A percentile compares a stretch with the other conserved stretches of the same genome.
Conservation (phyloP, 73 alveolate species). For the Stentor roeselii region DNA sequence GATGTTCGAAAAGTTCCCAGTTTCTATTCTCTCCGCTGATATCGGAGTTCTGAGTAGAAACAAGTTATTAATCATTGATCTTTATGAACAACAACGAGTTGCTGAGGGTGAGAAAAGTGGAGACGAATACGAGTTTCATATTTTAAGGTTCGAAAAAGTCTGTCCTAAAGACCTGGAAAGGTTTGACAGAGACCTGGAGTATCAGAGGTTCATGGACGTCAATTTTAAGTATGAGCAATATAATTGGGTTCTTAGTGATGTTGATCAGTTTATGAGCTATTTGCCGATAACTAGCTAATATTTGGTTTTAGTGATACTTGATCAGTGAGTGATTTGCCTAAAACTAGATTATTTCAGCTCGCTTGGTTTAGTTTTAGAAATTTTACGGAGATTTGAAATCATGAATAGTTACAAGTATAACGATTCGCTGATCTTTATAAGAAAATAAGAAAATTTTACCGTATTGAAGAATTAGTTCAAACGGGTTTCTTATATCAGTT, state of each 20-base stretch:
- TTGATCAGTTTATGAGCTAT: background rate
- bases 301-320: too few relatives aligned
- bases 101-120: constrained; percentile 22
- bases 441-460: too few relatives aligned
- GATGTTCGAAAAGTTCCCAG: constrained; percentile 7
- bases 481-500: too few relatives aligned
- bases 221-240: constrained; percentile 5
- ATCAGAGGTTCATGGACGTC: background rate
- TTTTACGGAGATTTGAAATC: too few relatives aligned
- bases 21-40: background rate
- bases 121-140: constrained; percentile 23
- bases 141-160: background rate
- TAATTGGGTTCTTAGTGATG: constrained; percentile 12
- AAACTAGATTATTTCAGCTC: too few relatives aligned
- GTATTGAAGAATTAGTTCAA: too few relatives aligned
- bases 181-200: background rate
- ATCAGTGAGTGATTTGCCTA: too few relatives aligned
- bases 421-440: too few relatives aligned
- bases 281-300: constrained; percentile 4
- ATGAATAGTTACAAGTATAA: too few relatives aligned
- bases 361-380: too few relatives aligned
- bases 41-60: background rate
- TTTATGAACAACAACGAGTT: constrained; percentile 2
- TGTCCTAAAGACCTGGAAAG: constrained; percentile 8
- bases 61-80: background rate